These are phyloP conservation scores for Notholithocarpus densiflorus DNA, from an alignment of 306 rosid genomes.

Conservation along the genomic window DNA sequence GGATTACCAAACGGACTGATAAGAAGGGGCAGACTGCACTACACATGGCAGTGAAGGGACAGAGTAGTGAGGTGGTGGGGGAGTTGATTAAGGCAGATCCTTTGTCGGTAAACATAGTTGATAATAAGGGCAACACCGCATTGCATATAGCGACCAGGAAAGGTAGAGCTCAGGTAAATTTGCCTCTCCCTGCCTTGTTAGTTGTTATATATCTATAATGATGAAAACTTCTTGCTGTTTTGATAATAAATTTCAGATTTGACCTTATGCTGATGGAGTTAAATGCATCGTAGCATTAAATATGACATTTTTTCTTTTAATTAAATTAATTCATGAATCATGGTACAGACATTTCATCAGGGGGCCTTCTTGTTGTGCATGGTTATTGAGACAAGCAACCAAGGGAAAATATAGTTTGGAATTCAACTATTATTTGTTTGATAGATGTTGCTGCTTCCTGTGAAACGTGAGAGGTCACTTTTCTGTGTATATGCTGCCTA, in stretches of 20 bases:
- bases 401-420: too few relatives aligned
- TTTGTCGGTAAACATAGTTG: slow-evolving; percentile 59
- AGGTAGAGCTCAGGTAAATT: slow-evolving; percentile 69
- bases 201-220: neutral
- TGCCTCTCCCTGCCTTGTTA: neutral
- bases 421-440: neutral
- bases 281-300: too few relatives aligned
- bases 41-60: slow-evolving; percentile 97
- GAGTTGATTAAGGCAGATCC: slow-evolving; percentile 67
- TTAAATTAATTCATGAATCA: neutral
- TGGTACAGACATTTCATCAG: too few relatives aligned
- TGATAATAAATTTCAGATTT: neutral
- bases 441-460: neutral
- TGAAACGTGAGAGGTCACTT: too few relatives aligned
- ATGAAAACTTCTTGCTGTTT: neutral
- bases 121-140: slow-evolving; percentile 71
- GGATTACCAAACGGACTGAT: slow-evolving; percentile 52
- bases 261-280: neutral
- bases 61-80: slow-evolving; percentile 66
- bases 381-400: too few relatives aligned
- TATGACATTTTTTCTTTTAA: neutral
- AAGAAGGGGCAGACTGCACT: slow-evolving; percentile 97
- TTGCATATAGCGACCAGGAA: slow-evolving; percentile 89
- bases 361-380: too few relatives aligned
- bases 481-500: neutral